These are phyloP conservation scores for Combretum micranthum DNA, from an alignment of 345 rosid species.

Conservation along the genomic window DNA sequence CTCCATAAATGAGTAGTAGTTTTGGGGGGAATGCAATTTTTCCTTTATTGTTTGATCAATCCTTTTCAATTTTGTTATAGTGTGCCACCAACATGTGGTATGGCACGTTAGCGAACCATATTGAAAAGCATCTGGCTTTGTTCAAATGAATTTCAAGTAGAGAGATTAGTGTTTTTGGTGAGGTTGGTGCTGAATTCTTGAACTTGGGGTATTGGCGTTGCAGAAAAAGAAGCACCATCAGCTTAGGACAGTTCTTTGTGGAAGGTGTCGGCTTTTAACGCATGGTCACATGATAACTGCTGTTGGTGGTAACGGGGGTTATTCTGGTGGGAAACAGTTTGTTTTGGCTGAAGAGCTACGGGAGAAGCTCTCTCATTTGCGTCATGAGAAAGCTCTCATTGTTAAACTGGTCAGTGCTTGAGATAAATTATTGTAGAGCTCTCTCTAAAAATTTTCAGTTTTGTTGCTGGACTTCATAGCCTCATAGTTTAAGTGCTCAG, in stretches of 20 bases:
- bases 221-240: slow-evolving; percentile 96
- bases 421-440: neutral
- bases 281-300: slow-evolving; percentile 98
- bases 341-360: slow-evolving; percentile 80
- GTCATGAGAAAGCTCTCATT: slow-evolving; percentile 67
- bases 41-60: too few relatives aligned
- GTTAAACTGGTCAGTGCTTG: slow-evolving; percentile 58
- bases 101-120: neutral
- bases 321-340: slow-evolving; percentile 86
- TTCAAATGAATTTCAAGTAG: neutral
- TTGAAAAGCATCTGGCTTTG: neutral
- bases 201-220: slow-evolving; percentile 15
- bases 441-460: neutral
- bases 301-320: slow-evolving; percentile 97
- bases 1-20: too few relatives aligned
- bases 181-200: neutral
- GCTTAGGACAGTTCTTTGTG: slow-evolving; percentile 81
- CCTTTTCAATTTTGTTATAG: too few relatives aligned
- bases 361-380: slow-evolving; percentile 79
- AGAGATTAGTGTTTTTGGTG: neutral
- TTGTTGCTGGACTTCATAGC: neutral
- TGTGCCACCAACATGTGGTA: too few relatives aligned
- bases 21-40: too few relatives aligned
- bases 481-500: too few relatives aligned
- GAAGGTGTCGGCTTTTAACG: slow-evolving; percentile 83